phyloP scores from a whole-genome alignment of 306 rosid genomes.

The Astragalus membranaceus region DNA sequence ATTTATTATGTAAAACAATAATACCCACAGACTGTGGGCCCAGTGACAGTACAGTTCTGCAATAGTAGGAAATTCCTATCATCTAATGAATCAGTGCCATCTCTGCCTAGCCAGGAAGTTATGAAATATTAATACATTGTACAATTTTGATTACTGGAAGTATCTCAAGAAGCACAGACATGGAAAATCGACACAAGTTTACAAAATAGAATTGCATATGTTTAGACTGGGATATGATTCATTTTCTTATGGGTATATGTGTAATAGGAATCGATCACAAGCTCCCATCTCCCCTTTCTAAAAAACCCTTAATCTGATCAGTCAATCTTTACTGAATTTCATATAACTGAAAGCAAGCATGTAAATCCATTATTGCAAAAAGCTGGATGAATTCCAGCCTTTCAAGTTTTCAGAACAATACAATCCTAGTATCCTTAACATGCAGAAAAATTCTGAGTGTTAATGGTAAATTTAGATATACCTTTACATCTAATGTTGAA shows the following conservation, averaged over 20 bases:
- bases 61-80: not conserved
- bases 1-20: not conserved
- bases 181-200: not conserved
- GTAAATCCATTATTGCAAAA: not conserved
- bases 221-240: not conserved
- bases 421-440: not conserved
- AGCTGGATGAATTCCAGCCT: not conserved
- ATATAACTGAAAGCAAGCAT: not conserved
- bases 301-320: not conserved
- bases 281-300: not conserved
- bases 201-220: not conserved
- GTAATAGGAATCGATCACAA: not conserved
- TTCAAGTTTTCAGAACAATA: not conserved
- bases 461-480: slow-evolving; percentile 21
- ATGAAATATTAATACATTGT: not conserved
- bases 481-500: slow-evolving; percentile 77
- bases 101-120: not conserved
- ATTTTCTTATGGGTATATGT: not conserved
- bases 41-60: not conserved
- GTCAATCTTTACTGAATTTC: not conserved
- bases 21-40: not conserved
- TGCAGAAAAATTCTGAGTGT: not conserved
- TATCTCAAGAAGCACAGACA: not conserved
- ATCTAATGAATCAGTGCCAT: not conserved
- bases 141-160: not conserved